Evolutionary conservation across 345 rosid genomes (phyloP).

Genomic region (Gossypium rotundifolium): DNA sequence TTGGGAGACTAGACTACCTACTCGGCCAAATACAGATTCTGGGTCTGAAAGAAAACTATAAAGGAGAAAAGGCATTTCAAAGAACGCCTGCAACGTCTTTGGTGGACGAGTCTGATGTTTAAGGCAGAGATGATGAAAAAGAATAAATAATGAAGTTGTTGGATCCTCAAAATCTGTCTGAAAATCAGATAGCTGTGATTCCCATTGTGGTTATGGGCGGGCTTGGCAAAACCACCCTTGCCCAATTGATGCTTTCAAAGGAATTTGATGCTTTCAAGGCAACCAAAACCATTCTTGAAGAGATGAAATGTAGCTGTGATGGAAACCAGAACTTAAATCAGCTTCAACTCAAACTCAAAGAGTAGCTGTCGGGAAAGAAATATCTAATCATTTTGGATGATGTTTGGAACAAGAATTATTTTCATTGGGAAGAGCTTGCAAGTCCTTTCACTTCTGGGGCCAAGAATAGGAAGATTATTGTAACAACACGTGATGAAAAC

Average conservation of each 20-base stretch:
- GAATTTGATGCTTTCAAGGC: conserved; percentile 6
- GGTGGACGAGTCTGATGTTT: conserved; percentile 2
- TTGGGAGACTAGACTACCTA: not conserved
- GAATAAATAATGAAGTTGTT: not conserved
- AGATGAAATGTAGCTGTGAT: conserved; percentile 1
- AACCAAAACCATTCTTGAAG: conserved; percentile 22
- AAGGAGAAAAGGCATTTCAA: not conserved
- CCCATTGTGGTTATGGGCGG: conserved; percentile 8
- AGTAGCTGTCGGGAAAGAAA: conserved; percentile 12
- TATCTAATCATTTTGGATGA: conserved; percentile 30
- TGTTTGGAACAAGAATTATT: conserved; percentile 12
- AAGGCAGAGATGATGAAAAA: not conserved
- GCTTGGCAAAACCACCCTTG: conserved; percentile 2
- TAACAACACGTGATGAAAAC: conserved; percentile 20
- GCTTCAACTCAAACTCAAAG: conserved; percentile 24
- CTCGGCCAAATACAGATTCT: conserved; percentile 2
- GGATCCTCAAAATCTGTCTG: not conserved
- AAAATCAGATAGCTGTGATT: not conserved
- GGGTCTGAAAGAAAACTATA: conserved; percentile 8
- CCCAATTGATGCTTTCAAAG: conserved; percentile 1
- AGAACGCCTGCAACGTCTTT: conserved; percentile 18
- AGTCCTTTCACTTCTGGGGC: conserved; percentile 16
- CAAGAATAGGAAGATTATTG: conserved; percentile 19
- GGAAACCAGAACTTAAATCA: conserved; percentile 11
- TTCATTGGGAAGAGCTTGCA: conserved; percentile 21